Conservation (phyloP, 805 yeast genomes). For the Limtongia smithiae region DNA sequence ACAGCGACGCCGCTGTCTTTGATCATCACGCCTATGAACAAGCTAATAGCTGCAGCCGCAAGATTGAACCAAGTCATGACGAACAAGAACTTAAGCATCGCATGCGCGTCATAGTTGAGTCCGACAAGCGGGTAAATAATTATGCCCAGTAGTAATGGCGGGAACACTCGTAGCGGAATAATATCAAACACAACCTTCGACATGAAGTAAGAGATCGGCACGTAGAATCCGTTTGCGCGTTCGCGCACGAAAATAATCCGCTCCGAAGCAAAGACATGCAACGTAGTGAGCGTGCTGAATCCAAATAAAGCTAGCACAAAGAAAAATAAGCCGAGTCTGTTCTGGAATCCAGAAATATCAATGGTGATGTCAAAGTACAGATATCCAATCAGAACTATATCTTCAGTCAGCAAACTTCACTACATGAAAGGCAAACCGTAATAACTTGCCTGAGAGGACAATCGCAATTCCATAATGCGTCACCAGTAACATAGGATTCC, state of each 20-base stretch:
- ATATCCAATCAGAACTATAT: slow-evolving; percentile 72
- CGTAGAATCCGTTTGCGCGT: slow-evolving; percentile 90
- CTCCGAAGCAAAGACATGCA: slow-evolving; percentile 84
- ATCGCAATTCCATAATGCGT: slow-evolving; percentile 80
- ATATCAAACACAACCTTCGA: slow-evolving; percentile 89
- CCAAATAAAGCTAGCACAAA: slow-evolving; percentile 90
- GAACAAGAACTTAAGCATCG: slow-evolving; percentile 66
- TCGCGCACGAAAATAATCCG: slow-evolving; percentile 87
- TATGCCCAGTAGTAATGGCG: slow-evolving; percentile 76
- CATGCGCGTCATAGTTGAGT: slow-evolving; percentile 55
- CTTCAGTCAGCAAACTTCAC: not conserved
- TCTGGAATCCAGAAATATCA: slow-evolving; percentile 95
- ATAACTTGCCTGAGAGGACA: slow-evolving; percentile 51
- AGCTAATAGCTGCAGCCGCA: slow-evolving; percentile 77
- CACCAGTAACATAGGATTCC: slow-evolving; percentile 84
- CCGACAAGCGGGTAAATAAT: slow-evolving; percentile 91
- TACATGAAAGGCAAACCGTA: not conserved
- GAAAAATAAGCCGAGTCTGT: slow-evolving; percentile 88
- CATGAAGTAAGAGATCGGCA: slow-evolving; percentile 77
- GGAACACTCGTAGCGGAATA: slow-evolving; percentile 86
- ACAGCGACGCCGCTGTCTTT: slow-evolving; percentile 92
- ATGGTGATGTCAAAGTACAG: slow-evolving; percentile 78
- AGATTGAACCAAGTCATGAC: slow-evolving; percentile 80
- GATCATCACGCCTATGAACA: slow-evolving; percentile 81
- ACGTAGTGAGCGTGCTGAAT: slow-evolving; percentile 85